Evolutionary conservation across 345 rosid species (phyloP).

Genomic region (Carallia brachiata): DNA sequence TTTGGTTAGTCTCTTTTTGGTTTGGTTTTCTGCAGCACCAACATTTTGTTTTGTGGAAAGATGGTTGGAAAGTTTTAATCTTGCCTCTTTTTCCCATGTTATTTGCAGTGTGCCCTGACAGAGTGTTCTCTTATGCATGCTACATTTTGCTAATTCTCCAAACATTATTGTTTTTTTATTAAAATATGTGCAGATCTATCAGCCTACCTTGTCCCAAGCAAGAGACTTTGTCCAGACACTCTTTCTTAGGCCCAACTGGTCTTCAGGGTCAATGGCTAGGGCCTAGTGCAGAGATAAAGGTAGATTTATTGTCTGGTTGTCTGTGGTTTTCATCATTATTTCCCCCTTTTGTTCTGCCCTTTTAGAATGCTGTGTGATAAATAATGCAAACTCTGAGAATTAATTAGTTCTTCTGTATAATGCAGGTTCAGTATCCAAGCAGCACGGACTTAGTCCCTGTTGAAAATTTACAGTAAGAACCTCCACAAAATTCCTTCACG

Average conservation of each 20-base stretch:
- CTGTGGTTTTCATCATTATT: neutral
- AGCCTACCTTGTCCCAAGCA: slow-evolving; percentile 52
- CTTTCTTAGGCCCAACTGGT: slow-evolving; percentile 87
- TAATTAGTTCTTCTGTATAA: slow-evolving; percentile 26
- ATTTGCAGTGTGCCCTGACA: neutral
- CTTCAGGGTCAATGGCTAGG: slow-evolving; percentile 83
- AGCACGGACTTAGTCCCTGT: slow-evolving; percentile 43
- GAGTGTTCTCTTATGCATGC: neutral
- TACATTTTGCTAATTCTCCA: neutral
- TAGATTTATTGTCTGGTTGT: slow-evolving; percentile 22
- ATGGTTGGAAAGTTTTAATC: neutral
- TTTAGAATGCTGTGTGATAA: neutral
- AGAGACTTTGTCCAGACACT: slow-evolving; percentile 94
- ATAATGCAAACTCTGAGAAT: neutral
- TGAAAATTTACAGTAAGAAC: slow-evolving; percentile 50
- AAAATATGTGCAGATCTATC: slow-evolving; percentile 54
- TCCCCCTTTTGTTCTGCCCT: neutral
- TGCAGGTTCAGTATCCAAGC: slow-evolving; percentile 82
- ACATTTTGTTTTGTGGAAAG: neutral
- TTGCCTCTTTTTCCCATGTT: neutral
- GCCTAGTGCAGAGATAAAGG: slow-evolving; percentile 76
- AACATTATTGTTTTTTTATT: slow-evolving; percentile 4
- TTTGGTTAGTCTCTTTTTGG: too few species aligned
- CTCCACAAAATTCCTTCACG: slow-evolving; percentile 21
- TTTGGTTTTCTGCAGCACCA: too few species aligned